Evolutionary conservation across 345 rosid species (phyloP).

Genomic region (Brassica incana): DNA sequence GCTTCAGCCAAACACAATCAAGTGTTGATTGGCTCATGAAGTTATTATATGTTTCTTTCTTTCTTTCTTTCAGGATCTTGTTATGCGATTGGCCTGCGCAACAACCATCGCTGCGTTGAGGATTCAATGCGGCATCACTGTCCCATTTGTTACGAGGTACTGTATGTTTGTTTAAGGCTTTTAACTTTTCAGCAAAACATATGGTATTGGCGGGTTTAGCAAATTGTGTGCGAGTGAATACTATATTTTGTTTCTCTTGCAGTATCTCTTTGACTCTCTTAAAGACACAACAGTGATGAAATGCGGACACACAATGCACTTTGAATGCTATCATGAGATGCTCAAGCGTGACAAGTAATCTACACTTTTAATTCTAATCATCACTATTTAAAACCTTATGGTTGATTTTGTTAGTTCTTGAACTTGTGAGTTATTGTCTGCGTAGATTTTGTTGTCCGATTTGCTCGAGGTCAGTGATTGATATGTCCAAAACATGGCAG

Average conservation of each 20-base stretch:
- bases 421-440: background rate
- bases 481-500: constrained; percentile 91
- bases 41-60: background rate
- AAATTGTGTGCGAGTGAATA: background rate
- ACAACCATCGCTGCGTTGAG: constrained; percentile 90
- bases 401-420: background rate
- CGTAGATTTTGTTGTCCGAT: constrained; percentile 86
- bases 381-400: background rate
- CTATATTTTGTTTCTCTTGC: constrained; percentile 17
- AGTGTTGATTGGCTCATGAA: background rate
- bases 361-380: background rate
- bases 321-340: constrained; percentile 86
- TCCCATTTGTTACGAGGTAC: constrained; percentile 94
- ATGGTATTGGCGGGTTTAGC: background rate
- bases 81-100: constrained; percentile 57
- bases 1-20: background rate
- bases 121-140: constrained; percentile 98
- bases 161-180: constrained; percentile 8
- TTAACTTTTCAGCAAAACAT: background rate
- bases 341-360: constrained; percentile 75
- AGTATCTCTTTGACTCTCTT: constrained; percentile 93
- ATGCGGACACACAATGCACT: constrained; percentile 98
- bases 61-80: constrained; percentile 64
- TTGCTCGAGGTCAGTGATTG: constrained; percentile 84
- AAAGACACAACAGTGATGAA: constrained; percentile 90